These are phyloP conservation scores for Penicillium decumbens DNA, from an alignment of 2,329 filamentous ascomycete species.

Conservation along the genomic window DNA sequence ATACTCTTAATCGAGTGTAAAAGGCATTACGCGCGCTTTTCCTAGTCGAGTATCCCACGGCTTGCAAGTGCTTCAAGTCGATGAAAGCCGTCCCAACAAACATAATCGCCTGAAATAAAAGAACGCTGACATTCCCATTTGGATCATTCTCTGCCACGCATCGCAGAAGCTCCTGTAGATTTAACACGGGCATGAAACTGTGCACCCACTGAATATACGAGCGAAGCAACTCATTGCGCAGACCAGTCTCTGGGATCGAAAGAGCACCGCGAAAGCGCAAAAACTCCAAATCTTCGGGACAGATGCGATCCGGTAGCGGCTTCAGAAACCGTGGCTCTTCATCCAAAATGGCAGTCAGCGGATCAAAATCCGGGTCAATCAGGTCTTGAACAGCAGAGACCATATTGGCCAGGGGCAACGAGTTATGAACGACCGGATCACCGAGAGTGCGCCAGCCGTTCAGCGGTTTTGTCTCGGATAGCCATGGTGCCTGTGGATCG, in stretches of 20 bases:
- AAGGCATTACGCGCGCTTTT: conserved; percentile 78
- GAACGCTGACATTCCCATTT: conserved; percentile 65
- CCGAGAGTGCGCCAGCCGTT: conserved; percentile 28
- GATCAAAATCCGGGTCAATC: conserved; percentile 39
- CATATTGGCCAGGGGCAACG: conserved; percentile 37
- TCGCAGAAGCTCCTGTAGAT: conserved; percentile 53
- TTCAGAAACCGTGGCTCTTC: conserved; percentile 62
- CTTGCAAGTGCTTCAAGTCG: conserved; percentile 65
- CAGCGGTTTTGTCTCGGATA: conserved; percentile 25
- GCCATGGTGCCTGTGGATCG: conserved; percentile 31
- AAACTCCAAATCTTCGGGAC: conserved; percentile 72
- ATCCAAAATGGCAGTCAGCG: conserved; percentile 35
- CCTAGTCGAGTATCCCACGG: conserved; percentile 68
- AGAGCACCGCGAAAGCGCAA: conserved; percentile 75
- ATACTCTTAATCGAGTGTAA: conserved; percentile 74
- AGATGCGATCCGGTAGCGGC: conserved; percentile 67
- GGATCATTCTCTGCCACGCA: conserved; percentile 61
- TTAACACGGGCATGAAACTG: conserved; percentile 83
- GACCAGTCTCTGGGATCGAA: conserved; percentile 60
- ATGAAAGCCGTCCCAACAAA: conserved; percentile 82
- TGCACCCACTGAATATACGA: conserved; percentile 82
- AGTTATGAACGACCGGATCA: conserved; percentile 27
- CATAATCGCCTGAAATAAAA: conserved; percentile 90
- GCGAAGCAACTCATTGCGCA: conserved; percentile 72
- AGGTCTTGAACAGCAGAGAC: conserved; percentile 37